Evolutionary conservation across 768 basidiomycete species (phyloP), one percentile per base, ranked within the genome.

Genomic region (Calocybe cyanea): DNA sequence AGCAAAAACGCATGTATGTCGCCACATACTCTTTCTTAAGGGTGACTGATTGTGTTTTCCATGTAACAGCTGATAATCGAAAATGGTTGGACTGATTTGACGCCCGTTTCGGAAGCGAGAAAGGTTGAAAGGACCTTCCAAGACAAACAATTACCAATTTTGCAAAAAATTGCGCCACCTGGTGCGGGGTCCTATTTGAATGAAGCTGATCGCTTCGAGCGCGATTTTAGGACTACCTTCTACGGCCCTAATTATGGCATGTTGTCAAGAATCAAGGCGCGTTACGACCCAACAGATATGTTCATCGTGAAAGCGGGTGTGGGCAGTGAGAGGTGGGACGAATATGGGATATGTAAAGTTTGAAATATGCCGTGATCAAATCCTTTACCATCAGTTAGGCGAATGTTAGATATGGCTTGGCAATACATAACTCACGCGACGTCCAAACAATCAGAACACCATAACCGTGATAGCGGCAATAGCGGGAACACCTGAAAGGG

Each of bases 1-100:
- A 1, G 68, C 69, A 0, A 69, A 70, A 52, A 58, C 62, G 21
- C 68, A 67, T 43, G 68, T 68, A 39, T 35, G 64, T 52, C 10
- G 21, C 15, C 15, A n/a, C 23, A 17, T 15, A 33, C 13, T 14
- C 38, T 20, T 2, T 34, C 1, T 19, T 21, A 14, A 5, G n/a
- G n/a, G n/a, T n/a, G n/a, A n/a, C n/a, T n/a, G 28, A 24, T 0
- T 17, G 11, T 30, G 8, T 1, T 20, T 33, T 35, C 25, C 23
- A 25, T 15, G 7, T 19, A n/a, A 19, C 28, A 60, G 58, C 15
- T 62, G 0, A 33, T 57, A 11, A 5, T 60, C n/a, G 35, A 37
- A 2, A 55, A 50, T 34, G 2, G 2, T 5, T 60, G 57, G 58
- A 11, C 19, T 0, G 61, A 62, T 23, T 31, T 30, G 9, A 35